A percentile compares a stretch with the other conserved stretches of the same genome.
These are phyloP conservation scores for Microsporum ferrugineum DNA, from an alignment of 2,329 filamentous ascomycete species.

Conservation along the genomic window DNA sequence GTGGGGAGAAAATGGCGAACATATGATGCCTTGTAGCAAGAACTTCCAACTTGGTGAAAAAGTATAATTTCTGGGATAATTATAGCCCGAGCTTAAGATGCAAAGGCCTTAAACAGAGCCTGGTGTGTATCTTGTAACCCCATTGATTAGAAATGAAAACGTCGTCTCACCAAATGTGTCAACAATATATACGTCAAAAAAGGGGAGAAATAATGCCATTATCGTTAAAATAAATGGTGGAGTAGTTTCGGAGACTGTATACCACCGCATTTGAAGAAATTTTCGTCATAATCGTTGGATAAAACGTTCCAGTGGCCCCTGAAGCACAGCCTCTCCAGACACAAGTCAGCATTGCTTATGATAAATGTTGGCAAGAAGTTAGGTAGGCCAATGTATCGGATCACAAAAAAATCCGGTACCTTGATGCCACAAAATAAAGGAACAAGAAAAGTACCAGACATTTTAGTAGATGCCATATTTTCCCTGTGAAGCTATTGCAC, in stretches of 20 bases:
- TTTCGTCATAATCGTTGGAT: not conserved
- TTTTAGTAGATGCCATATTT: not conserved
- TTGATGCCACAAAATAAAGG: not conserved
- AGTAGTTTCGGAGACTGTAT: not conserved
- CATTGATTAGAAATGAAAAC: not conserved
- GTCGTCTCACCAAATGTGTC: not conserved
- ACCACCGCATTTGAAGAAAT: not conserved
- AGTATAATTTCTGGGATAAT: not conserved
- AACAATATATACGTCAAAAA: not conserved
- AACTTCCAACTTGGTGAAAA: not conserved
- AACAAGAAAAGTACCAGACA: too few relatives aligned
- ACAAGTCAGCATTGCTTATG: not conserved
- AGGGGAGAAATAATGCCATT: not conserved
- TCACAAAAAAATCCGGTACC: not conserved
- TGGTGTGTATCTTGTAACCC: not conserved
- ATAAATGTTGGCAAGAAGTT: not conserved
- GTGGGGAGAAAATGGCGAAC: not conserved
- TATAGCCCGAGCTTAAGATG: not conserved
- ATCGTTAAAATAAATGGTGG: not conserved
- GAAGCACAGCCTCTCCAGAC: not conserved
- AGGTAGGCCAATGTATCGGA: not conserved
- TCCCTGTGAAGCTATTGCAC: not conserved
- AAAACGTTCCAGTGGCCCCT: not conserved
- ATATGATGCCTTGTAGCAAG: not conserved
- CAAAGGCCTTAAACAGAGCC: not conserved